Conservation (phyloP, 495 filamentous ascomycete genomes). For the Aspergillus nanangensis region DNA sequence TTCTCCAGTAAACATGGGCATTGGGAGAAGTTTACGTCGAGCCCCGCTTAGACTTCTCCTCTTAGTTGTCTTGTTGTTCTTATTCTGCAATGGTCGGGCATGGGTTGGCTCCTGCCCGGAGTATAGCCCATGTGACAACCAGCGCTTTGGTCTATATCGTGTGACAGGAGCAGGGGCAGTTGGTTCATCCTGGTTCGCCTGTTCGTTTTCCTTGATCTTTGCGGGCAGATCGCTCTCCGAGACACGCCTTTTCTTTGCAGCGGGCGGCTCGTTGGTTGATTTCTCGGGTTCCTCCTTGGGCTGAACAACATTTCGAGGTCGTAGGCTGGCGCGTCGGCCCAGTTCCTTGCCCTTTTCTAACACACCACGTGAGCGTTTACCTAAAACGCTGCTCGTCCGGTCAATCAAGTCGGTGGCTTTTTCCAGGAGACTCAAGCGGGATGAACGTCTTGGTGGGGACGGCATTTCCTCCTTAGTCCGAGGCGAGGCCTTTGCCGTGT, state of each 20-base stretch:
- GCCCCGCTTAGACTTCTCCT: conserved; percentile 37
- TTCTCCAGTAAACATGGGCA: conserved; percentile 64
- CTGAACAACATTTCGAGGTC: conserved; percentile 28
- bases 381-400: conserved; percentile 43
- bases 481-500: conserved; percentile 7
- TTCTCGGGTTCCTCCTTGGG: conserved; percentile 28
- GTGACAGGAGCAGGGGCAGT: conserved; percentile 32
- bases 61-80: conserved; percentile 45
- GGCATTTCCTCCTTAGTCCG: conserved; percentile 3
- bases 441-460: conserved; percentile 13
- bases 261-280: not conserved
- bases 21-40: conserved; percentile 49
- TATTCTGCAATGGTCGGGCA: conserved; percentile 58
- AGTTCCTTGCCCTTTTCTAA: conserved; percentile 39
- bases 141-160: conserved; percentile 55
- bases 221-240: conserved; percentile 43
- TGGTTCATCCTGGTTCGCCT: conserved; percentile 31
- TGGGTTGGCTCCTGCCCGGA: conserved; percentile 74
- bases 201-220: conserved; percentile 37
- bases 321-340: conserved; percentile 36
- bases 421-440: conserved; percentile 37
- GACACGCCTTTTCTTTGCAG: conserved; percentile 42
- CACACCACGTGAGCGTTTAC: conserved; percentile 49
- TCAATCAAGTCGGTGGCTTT: conserved; percentile 42
- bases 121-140: conserved; percentile 81